Evolutionary conservation across 164 flowering plant species (phyloP).

Genomic region (Berberis vulgaris): DNA sequence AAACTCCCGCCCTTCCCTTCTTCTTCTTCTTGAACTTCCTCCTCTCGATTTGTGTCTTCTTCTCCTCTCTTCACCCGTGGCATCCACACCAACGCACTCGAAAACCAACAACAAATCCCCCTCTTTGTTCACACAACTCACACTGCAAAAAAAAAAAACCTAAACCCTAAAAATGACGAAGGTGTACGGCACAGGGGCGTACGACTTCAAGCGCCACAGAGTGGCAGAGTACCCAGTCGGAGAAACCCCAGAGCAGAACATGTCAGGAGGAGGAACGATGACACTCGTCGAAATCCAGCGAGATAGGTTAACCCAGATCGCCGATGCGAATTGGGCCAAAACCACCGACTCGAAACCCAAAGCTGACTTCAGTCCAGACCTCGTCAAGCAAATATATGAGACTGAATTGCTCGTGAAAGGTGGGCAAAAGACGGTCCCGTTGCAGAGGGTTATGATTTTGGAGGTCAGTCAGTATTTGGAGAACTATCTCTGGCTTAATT

Average conservation of each 20-base stretch:
- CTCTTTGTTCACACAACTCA: too few relatives aligned
- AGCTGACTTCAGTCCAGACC: constrained; percentile 38
- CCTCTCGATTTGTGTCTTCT: too few relatives aligned
- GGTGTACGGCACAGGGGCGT: constrained; percentile 73
- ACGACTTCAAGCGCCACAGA: constrained; percentile 81
- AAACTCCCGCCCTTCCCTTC: too few relatives aligned
- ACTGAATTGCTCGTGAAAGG: constrained; percentile 59
- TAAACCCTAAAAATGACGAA: constrained; percentile 42
- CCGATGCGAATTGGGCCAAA: constrained; percentile 61
- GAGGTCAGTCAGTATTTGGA: constrained; percentile 97
- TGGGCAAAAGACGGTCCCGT: constrained; percentile 62
- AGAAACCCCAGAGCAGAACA: constrained; percentile 38
- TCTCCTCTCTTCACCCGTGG: too few relatives aligned
- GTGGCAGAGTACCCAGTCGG: constrained; percentile 87
- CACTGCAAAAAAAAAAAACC: not conserved
- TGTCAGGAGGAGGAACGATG: constrained; percentile 19
- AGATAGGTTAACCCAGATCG: constrained; percentile 75
- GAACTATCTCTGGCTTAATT: constrained; percentile 93
- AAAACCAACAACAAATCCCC: too few relatives aligned
- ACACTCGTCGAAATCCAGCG: constrained; percentile 72
- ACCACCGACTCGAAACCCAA: constrained; percentile 24
- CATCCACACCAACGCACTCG: too few relatives aligned
- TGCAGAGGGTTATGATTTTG: constrained; percentile 89
- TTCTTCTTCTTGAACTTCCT: too few relatives aligned
- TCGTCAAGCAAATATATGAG: constrained; percentile 76